Evolutionary conservation across 2,329 filamentous ascomycete genomes (phyloP).

Genomic region (Pseudophaeomoniella oleicola): DNA sequence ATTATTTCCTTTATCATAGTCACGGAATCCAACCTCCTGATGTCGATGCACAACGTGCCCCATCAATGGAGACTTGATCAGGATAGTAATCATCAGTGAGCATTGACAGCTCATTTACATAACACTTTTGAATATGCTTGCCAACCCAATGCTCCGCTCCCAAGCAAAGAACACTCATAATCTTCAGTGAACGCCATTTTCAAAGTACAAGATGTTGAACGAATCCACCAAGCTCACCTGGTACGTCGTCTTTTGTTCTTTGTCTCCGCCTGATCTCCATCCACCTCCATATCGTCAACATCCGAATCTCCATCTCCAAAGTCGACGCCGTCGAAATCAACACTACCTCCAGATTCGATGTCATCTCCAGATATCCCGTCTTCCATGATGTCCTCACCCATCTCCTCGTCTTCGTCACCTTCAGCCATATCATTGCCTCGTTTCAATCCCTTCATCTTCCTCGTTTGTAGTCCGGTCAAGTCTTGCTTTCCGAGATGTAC

Average conservation of each 20-base stretch:
- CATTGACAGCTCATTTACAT: no score
- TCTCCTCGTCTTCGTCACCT: conserved; percentile 36
- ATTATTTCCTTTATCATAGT: no score
- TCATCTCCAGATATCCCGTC: conserved; percentile 21
- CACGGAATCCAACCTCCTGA: no score
- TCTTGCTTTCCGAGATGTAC: conserved; percentile 88
- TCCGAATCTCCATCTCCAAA: conserved; percentile 10
- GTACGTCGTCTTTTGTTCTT: neutral
- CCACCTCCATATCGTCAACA: conserved; percentile 19
- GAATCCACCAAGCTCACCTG: no score
- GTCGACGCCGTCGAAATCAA: conserved; percentile 10
- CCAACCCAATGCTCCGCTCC: no score
- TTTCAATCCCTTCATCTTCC: conserved; percentile 99
- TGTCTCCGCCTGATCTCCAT: conserved; percentile 23
- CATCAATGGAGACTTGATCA: no score
- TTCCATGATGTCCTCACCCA: conserved; percentile 18
- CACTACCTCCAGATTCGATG: conserved; percentile 6
- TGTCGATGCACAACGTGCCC: no score
- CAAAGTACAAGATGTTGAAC: no score
- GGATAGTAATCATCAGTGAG: no score
- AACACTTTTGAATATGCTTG: no score
- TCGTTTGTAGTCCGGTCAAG: conserved; percentile 71
- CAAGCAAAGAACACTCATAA: no score
- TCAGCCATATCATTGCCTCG: conserved; percentile 51
- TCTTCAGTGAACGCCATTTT: no score